Evolutionary conservation across 2,329 filamentous ascomycete species (phyloP), one percentile per base, ranked within the genome.

Genomic region (Nannizziopsis barbatae): DNA sequence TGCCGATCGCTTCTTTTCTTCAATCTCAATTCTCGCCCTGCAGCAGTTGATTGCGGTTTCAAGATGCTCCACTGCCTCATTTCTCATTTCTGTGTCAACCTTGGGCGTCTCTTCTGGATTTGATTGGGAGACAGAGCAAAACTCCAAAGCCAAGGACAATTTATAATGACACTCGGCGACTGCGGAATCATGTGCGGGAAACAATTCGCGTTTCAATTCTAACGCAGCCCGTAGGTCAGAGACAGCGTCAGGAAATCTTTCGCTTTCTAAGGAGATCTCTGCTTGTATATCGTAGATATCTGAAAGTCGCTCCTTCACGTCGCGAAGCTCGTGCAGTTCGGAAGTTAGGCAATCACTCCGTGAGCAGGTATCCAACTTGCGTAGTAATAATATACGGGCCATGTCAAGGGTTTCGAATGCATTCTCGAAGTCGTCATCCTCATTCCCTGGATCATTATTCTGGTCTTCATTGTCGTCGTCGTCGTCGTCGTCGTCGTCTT

Each of bases 161-260:
- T 95, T 96, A 73, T 85, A 98, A 70, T 98, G 88, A 12, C 86
- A 90, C 71, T 98, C 92, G 37, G 92, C 90, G 49, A 96, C 77
- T 45, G 93, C 76, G 57, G 88, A 84, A 11, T 86, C 87, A 53
- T 93, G 86, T 43, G 83, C 75, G 0, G 86, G 76, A 62, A 86
- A 88, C 2, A 96, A 75, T 44, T 84, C 76, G 57, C 85, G 70
- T 67, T 93, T 93, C 59, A 93, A 78, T 36, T 77, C 77, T 42
- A 96, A 77, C 1, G 88, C 81, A 11, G 83, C 79, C 57, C 80
- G 81, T 45, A 86, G 80, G 66, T 98, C 92, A 41, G 80, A 76
- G 46, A 95, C 85, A n/a, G 92, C 90, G 56, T 86, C 83, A 37
- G 79, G 75, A 62, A 95, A 98, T 71, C 84, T 82, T 68, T 96